phyloP scores from a whole-genome alignment of 495 filamentous ascomycete genomes.

The Cercophora scortea region DNA sequence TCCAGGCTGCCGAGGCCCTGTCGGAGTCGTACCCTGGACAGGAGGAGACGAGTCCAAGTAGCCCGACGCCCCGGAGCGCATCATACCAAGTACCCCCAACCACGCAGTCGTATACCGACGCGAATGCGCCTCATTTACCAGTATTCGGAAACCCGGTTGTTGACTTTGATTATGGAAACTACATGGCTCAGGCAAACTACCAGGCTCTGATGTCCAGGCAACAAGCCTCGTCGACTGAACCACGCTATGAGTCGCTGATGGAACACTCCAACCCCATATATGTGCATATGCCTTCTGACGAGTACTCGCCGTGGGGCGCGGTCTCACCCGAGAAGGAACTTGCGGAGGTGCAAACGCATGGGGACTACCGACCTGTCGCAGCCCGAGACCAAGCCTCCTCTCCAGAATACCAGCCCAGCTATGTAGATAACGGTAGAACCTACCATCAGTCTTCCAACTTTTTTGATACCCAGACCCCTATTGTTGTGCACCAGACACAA shows the following conservation, averaged over 20 bases:
- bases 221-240: neutral
- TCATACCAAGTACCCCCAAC: neutral
- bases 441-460: conserved; percentile 3
- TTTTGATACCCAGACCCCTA: conserved; percentile 20
- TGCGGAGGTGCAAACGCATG: neutral
- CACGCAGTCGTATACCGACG: neutral
- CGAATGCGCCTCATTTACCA: neutral
- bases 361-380: neutral
- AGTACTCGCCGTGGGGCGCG: neutral
- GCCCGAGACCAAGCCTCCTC: neutral
- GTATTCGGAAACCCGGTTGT: conserved; percentile 5
- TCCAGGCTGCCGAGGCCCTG: conserved; percentile 22
- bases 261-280: conserved; percentile 15
- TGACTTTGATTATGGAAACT: conserved; percentile 19
- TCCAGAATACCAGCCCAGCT: neutral
- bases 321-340: conserved; percentile 10
- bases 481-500: conserved; percentile 15
- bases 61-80: neutral
- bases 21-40: conserved; percentile 15
- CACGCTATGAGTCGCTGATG: conserved; percentile 15
- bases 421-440: conserved; percentile 3
- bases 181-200: conserved; percentile 16
- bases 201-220: conserved; percentile 8
- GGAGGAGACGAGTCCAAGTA: neutral
- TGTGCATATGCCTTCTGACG: no score